Percentiles rank a stretch among this genome's conserved stretches.
Evolutionary conservation across 2,329 filamentous ascomycete genomes (phyloP).

Genomic region (Aspergillus glaucus): DNA sequence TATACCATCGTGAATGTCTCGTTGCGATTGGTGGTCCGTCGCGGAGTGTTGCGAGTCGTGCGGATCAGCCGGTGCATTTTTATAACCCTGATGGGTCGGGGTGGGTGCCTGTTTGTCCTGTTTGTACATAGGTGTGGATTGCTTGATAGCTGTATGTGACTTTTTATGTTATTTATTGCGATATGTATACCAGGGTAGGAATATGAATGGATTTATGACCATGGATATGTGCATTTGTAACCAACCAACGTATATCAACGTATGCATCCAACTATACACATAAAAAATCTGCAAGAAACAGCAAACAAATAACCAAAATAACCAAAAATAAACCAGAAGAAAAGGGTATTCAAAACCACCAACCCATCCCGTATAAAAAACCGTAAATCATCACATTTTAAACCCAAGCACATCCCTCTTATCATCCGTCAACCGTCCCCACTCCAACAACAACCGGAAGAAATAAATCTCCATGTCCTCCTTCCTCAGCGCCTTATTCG

Average conservation of each 20-base stretch:
- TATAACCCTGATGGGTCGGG: constrained; percentile 18
- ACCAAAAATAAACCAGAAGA: neutral
- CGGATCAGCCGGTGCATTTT: constrained; percentile 8
- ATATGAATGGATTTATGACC: neutral
- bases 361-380: constrained; percentile 1
- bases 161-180: neutral
- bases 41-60: neutral
- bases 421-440: constrained; percentile 64
- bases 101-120: constrained; percentile 27
- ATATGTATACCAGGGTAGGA: no score
- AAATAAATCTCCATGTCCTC: constrained; percentile 78
- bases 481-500: constrained; percentile 54
- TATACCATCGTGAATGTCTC: constrained; percentile 44
- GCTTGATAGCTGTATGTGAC: neutral
- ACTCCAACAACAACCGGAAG: constrained; percentile 71
- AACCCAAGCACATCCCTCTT: constrained; percentile 44
- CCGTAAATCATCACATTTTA: constrained; percentile 8
- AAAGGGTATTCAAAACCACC: neutral
- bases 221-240: neutral
- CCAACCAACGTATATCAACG: neutral
- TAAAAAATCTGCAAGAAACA: neutral
- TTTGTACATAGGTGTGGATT: constrained; percentile 30
- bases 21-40: constrained; percentile 18
- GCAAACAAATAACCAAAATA: neutral
- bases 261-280: neutral